Percentiles rank a stretch among this genome's conserved stretches.
These are phyloP conservation scores for Blastobotrys buckinghamii DNA, from an alignment of 1,139 yeast genomes.

Conservation along the genomic window DNA sequence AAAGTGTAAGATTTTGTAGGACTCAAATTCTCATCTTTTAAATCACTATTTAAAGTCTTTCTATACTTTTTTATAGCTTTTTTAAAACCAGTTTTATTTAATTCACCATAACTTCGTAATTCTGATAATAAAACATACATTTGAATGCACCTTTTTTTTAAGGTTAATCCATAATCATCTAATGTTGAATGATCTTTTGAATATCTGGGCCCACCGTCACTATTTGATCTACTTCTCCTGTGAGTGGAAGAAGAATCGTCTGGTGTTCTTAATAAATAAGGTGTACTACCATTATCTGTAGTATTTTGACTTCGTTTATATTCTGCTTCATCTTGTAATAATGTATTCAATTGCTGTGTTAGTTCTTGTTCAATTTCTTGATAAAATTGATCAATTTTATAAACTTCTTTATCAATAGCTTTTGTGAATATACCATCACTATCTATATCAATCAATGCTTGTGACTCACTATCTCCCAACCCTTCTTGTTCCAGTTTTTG, in stretches of 20 bases:
- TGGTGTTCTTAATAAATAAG: not conserved
- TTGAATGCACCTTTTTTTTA: slow-evolving; percentile 60
- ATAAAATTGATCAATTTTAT: slow-evolving; percentile 53
- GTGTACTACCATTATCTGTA: not conserved
- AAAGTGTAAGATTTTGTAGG: slow-evolving; percentile 40
- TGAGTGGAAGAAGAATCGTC: not conserved
- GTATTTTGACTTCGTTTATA: slow-evolving; percentile 15
- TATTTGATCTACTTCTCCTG: slow-evolving; percentile 4
- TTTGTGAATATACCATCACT: slow-evolving; percentile 46
- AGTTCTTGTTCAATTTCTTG: slow-evolving; percentile 44
- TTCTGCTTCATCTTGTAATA: slow-evolving; percentile 37
- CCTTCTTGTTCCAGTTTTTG: slow-evolving; percentile 26
- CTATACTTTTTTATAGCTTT: slow-evolving; percentile 89
- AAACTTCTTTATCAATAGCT: slow-evolving; percentile 50
- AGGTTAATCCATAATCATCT: slow-evolving; percentile 42
- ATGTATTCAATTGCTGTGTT: slow-evolving; percentile 40
- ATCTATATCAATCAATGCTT: slow-evolving; percentile 38
- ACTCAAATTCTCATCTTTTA: slow-evolving; percentile 38
- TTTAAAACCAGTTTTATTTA: slow-evolving; percentile 81
- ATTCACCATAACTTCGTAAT: slow-evolving; percentile 70
- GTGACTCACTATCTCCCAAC: slow-evolving; percentile 30
- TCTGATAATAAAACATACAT: slow-evolving; percentile 76
- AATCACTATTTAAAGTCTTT: slow-evolving; percentile 60
- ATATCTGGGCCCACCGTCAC: slow-evolving; percentile 8
- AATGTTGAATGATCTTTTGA: slow-evolving; percentile 2